Conservation (phyloP, 2,329 filamentous ascomycete species). For the Calonectria honghensis region DNA sequence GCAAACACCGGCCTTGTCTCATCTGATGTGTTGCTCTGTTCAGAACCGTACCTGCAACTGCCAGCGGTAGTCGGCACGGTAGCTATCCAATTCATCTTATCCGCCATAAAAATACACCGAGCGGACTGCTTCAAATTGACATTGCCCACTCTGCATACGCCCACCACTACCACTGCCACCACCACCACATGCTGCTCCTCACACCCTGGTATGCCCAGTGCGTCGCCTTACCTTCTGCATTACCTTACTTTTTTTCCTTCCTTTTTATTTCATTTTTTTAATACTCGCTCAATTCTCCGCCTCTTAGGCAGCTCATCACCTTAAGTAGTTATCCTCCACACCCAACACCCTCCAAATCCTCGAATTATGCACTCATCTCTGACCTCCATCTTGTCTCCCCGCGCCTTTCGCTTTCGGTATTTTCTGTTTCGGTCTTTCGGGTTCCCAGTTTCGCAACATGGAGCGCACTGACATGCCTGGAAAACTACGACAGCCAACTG, state of each 20-base stretch:
- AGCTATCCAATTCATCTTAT: conserved; percentile 6
- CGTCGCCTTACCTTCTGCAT: conserved; percentile 14
- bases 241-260: not conserved
- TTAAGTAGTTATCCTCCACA: conserved; percentile 25
- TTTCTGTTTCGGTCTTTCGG: conserved; percentile 12
- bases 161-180: conserved; percentile 14
- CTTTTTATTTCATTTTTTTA: not conserved
- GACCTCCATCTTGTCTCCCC: conserved; percentile 2
- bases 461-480: conserved; percentile 26
- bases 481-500: conserved; percentile 22
- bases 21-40: conserved; percentile 20
- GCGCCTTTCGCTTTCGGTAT: conserved; percentile 15
- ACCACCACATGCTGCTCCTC: conserved; percentile 13
- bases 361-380: not conserved
- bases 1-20: conserved; percentile 29
- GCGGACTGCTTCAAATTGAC: conserved; percentile 31
- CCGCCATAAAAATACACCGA: conserved; percentile 15
- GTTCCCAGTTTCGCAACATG: conserved; percentile 6
- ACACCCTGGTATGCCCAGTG: conserved; percentile 20
- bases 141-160: conserved; percentile 23
- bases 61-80: conserved; percentile 1
- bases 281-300: not conserved
- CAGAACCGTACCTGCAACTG: conserved; percentile 6
- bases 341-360: not conserved
- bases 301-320: not conserved